Evolutionary conservation across 805 yeast genomes (phyloP), one percentile per base, ranked within the genome.

Genomic region (Brettanomyces sp.): DNA sequence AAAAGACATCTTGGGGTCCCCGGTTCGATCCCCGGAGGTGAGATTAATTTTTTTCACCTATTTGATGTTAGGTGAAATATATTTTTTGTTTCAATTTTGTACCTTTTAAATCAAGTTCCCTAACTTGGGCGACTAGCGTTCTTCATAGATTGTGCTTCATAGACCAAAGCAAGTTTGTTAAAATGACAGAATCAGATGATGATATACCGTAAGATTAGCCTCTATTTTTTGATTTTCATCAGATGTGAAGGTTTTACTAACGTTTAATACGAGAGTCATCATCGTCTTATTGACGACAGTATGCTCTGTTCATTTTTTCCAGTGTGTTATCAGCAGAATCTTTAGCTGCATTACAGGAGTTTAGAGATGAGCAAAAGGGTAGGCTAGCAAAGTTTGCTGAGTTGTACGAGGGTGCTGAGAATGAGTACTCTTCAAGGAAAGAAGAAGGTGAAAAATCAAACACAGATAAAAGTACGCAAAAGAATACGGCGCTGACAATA

Each of bases 301-400:
- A 9, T 21, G 14, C 37, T 9, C 21, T n/a, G 7, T 41, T 4
- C 12, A 33, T 21, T 8, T 39, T 21, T 14, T 45, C 32, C 7
- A 62, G 77, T 32, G 59, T 69, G 2, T 62, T 77, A 39, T 75
- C 80, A 1, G 62, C 73, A 2, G 66, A 67, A 51, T 72, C 82
- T 5, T 58, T 77, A 46, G 79, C 76, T 4, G 82, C 82, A 1
- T 65, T 77, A 43, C 78, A 74, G 51, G 84, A 82, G 56, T 89
- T 88, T 57, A 74, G 70, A 54, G 63, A 64, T 38, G 88, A 89
- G 56, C 86, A 88, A 57, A 60, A 69, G 23, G 69, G 71, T 40
- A 72, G 84, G 51, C 60, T 68, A 14, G 75, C 77, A 47, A 71
- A 75, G 47, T 84, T 86, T 58, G 73, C 72, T 41, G 63, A 71